phyloP scores from a whole-genome alignment of 805 yeast species.

The Cyberlindnera americana region DNA sequence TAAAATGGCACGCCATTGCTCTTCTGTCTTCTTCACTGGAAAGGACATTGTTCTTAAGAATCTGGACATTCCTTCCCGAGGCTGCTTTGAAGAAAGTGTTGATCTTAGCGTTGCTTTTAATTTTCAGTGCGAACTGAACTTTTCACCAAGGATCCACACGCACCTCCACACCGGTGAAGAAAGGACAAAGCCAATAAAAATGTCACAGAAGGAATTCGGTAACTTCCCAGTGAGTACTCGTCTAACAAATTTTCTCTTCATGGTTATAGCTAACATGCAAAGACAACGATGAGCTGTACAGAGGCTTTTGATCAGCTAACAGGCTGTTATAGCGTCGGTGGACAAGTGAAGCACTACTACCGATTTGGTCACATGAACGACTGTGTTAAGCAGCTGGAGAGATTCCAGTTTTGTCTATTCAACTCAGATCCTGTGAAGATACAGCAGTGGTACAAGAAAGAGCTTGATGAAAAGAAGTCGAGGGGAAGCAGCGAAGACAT shows the following conservation, averaged over 20 bases:
- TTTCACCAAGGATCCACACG: no score
- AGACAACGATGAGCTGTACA: slow-evolving; percentile 61
- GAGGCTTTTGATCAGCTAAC: slow-evolving; percentile 86
- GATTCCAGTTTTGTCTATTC: slow-evolving; percentile 75
- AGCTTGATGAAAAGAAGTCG: slow-evolving; percentile 56
- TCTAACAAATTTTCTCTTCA: no score
- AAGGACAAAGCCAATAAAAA: no score
- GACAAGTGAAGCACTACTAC: slow-evolving; percentile 80
- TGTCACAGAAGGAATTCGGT: no score
- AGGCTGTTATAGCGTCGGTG: slow-evolving; percentile 86
- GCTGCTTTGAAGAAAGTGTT: neutral
- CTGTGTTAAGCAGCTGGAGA: slow-evolving; percentile 67
- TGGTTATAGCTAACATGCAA: no score
- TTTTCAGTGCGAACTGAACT: no score
- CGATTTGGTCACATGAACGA: slow-evolving; percentile 74
- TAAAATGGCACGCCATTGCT: slow-evolving; percentile 79
- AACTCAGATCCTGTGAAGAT: slow-evolving; percentile 59
- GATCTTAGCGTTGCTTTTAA: no score
- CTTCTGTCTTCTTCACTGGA: slow-evolving; percentile 33
- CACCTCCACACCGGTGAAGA: no score
- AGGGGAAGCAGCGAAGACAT: slow-evolving; percentile 81
- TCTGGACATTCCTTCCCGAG: slow-evolving; percentile 6
- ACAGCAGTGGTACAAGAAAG: slow-evolving; percentile 66
- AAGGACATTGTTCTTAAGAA: slow-evolving; percentile 6
- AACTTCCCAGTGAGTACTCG: slow-evolving; percentile 24